A percentile compares a stretch with the other conserved stretches of the same genome.
Conservation (phyloP, 2,329 filamentous ascomycete genomes). For the Clonostachys byssicola region DNA sequence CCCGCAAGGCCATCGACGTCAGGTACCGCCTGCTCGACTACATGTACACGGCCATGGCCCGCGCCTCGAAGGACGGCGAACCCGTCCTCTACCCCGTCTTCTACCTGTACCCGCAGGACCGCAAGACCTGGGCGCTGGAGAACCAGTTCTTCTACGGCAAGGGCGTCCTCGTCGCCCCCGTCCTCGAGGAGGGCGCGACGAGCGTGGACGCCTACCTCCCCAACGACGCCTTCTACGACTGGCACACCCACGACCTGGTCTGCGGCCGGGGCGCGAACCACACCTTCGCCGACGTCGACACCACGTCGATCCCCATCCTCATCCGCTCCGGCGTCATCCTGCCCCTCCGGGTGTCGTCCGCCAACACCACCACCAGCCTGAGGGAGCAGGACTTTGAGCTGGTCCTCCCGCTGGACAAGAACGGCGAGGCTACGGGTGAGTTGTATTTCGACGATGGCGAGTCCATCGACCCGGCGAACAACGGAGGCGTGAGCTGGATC, state of each 20-base stretch:
- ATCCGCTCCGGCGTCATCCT: slow-evolving; percentile 62
- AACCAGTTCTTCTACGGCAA: slow-evolving; percentile 47
- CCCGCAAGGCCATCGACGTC: slow-evolving; percentile 63
- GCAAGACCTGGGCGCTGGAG: slow-evolving; percentile 37
- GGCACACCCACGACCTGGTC: slow-evolving; percentile 40
- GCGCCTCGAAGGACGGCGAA: slow-evolving; percentile 54
- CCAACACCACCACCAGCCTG: slow-evolving; percentile 61
- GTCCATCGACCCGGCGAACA: slow-evolving; percentile 49
- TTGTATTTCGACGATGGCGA: slow-evolving; percentile 79
- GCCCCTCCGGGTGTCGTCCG: slow-evolving; percentile 50
- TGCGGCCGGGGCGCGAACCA: slow-evolving; percentile 32
- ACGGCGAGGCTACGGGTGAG: slow-evolving; percentile 60
- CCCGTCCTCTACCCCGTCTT: slow-evolving; percentile 68
- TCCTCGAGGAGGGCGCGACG: slow-evolving; percentile 36
- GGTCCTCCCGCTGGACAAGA: slow-evolving; percentile 58
- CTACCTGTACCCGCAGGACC: slow-evolving; percentile 60
- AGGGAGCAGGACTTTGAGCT: slow-evolving; percentile 66
- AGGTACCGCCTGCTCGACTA: slow-evolving; percentile 82
- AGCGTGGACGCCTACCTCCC: slow-evolving; percentile 44
- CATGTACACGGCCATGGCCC: slow-evolving; percentile 68
- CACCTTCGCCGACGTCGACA: slow-evolving; percentile 25
- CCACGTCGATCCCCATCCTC: slow-evolving; percentile 58
- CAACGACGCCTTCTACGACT: slow-evolving; percentile 45
- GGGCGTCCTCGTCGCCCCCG: slow-evolving; percentile 42
- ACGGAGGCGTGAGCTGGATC: slow-evolving; percentile 43